Base-by-base conservation (phyloP, 768 basidiomycete genomes). In the Leucocoprinus sp. region DNA sequence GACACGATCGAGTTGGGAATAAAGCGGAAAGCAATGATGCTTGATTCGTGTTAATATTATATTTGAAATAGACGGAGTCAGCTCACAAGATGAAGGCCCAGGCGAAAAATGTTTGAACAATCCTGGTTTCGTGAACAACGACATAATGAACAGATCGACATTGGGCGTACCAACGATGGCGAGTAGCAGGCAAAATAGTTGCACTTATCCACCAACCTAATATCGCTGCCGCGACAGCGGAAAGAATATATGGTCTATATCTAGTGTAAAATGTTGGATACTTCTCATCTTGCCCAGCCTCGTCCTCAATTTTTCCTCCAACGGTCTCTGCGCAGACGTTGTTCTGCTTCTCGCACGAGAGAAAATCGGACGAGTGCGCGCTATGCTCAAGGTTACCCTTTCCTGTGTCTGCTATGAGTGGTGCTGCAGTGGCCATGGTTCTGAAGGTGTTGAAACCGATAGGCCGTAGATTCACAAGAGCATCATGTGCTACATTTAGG, bases 151-250 rank as follows among this genome's bases (percentile, higher is more conserved):
- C 18, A 50, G 47, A 50, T 43, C n/a, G 23, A 8, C 19, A 49
- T 38, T 33, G 48, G 35, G 57, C 67, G 50, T 64, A 77, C 85
- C 88, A 92, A 66, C 85, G 71, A 61, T 76, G 80, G 42, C 88
- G 76, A 2, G 89, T 90, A 4, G 71, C 78, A 43, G 67, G 54
- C 39, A 91, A 63, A 9, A 88, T 59, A 0, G 77, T 88, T 7
- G 88, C 64, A 49, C 81, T 82, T 27, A 92, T 80, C 88, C 88
- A 92, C 88, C 88, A 92, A 33, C 75, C 88, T 34, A 90, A 66
- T 52, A 92, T 86, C 40, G 81, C 58, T 9, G 69, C 55, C 8
- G 80, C 82, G 0, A 82, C 51, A 12, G 54, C 76, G 37, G 60
- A 61, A 27, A 89, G 65, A 37, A 79, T 57, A 53, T 64, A 64